Base-by-base conservation (phyloP, 2,329 filamentous ascomycete species). In the Massarina eburnea region DNA sequence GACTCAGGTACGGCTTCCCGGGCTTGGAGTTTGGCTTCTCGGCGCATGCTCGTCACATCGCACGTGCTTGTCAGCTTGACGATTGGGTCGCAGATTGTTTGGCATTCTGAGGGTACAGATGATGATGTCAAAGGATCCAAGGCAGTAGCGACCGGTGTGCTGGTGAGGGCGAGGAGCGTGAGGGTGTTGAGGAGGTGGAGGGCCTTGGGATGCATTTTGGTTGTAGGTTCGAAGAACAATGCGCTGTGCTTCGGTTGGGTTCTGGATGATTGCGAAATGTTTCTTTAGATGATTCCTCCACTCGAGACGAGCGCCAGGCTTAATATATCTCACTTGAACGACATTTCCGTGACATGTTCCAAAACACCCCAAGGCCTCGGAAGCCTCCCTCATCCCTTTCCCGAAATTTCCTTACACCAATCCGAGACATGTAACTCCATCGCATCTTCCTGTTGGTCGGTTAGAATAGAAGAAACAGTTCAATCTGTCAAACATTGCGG, bases 31-130 rank as follows among this genome's bases (percentile, higher is more conserved):
- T 18, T 36, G 20, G 12, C 41, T n/a, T 24, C 20, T 3, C 41
- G 9, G 26, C 20, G 17, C 41, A 32, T 43, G 22, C 3, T 6
- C 32, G 26, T 42, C 8, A 36, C 17, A n/a, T 58, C 18, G 35
- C 27, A 76, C 30, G 55, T 58, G 26, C 58, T 58, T 41, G 64
- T 67, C 22, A 74, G 63, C 19, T 66, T 49, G 8, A 58, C 63
- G 26, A 73, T 57, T 35, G 73, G 71, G 18, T 57, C 44, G 51
- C 73, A 74, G 55, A 73, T 69, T 50, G 57, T 48, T 21, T 56
- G 49, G 58, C 71, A 73, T 30, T 51, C 53, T n/a, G 45, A 40
- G 7, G 72, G 71, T 3, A 43, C 36, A 7, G 47, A 40, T 27
- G 38, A 42, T 3, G 42, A 42, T 15, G 45, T 34, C 10, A 29